Conservation (phyloP, 1,284 basidiomycete species). For the Ceratorhiza oryzae-sativae region DNA sequence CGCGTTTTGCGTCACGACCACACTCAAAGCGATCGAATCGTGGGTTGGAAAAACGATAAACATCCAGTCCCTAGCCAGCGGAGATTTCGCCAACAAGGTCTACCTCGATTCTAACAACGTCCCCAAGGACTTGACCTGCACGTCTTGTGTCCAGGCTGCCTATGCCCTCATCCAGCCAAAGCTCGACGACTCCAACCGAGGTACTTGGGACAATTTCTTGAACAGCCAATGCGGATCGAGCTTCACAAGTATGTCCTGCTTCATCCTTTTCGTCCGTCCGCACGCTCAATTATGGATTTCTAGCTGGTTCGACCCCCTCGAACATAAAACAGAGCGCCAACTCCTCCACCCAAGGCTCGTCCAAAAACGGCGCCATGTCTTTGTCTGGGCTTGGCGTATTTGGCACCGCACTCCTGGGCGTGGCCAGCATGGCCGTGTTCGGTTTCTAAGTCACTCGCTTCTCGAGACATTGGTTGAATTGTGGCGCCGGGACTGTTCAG, state of each 20-base stretch:
- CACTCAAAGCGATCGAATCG: conserved; percentile 6
- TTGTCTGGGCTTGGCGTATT: neutral
- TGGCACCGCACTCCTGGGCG: neutral
- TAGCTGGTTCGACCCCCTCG: conserved; percentile 11
- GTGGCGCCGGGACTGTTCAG: neutral
- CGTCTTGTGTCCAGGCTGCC: conserved; percentile 11
- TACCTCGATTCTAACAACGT: neutral
- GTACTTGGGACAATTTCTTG: neutral
- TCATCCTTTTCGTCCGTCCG: neutral
- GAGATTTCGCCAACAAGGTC: neutral
- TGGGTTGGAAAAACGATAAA: neutral
- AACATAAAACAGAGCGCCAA: conserved; percentile 14
- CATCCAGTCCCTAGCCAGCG: neutral
- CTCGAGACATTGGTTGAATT: neutral
- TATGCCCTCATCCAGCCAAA: conserved; percentile 22
- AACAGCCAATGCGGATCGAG: conserved; percentile 9
- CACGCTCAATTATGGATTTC: no score
- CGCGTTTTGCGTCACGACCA: conserved; percentile 10
- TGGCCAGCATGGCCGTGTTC: neutral
- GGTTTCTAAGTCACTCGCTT: neutral
- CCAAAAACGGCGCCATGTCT: conserved; percentile 6
- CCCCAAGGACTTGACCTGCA: conserved; percentile 11
- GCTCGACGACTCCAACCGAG: conserved; percentile 19
- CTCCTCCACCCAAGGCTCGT: neutral
- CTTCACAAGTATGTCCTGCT: conserved; percentile 16